Percentiles rank a stretch among this genome's conserved stretches.
Evolutionary conservation across 805 yeast genomes (phyloP).

Genomic region (Debaryomyces hansenii): DNA sequence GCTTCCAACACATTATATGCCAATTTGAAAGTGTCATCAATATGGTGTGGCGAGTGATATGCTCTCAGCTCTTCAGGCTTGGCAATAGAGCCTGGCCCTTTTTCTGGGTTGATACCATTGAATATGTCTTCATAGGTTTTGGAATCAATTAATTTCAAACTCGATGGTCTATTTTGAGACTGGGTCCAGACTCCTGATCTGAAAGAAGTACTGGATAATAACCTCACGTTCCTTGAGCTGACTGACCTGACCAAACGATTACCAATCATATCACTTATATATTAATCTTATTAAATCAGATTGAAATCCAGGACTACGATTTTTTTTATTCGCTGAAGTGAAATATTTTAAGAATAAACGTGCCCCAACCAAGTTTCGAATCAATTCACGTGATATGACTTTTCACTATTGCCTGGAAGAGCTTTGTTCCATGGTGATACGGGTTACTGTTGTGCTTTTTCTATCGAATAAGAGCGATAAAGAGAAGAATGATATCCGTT

Average conservation of each 20-base stretch:
- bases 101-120: slow-evolving; percentile 18
- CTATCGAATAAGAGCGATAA: too few relatives aligned
- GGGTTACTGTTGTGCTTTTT: too few relatives aligned
- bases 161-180: slow-evolving; percentile 26
- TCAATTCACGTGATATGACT: background rate
- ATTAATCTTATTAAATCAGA: background rate
- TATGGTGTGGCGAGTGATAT: slow-evolving; percentile 67
- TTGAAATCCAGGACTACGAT: background rate
- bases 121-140: slow-evolving; percentile 21
- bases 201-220: background rate
- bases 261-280: background rate
- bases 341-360: background rate
- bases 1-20: slow-evolving; percentile 62
- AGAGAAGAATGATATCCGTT: too few relatives aligned
- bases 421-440: too few relatives aligned
- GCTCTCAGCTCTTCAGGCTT: slow-evolving; percentile 42
- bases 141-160: slow-evolving; percentile 24
- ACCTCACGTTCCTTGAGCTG: background rate
- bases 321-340: background rate
- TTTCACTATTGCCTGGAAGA: too few relatives aligned
- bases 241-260: slow-evolving; percentile 1
- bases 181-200: slow-evolving; percentile 31
- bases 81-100: slow-evolving; percentile 56
- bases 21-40: slow-evolving; percentile 69
- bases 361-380: background rate